Evolutionary conservation across 2,329 filamentous ascomycete genomes (phyloP), one percentile per base, ranked within the genome.

Genomic region (Phoma sp.): DNA sequence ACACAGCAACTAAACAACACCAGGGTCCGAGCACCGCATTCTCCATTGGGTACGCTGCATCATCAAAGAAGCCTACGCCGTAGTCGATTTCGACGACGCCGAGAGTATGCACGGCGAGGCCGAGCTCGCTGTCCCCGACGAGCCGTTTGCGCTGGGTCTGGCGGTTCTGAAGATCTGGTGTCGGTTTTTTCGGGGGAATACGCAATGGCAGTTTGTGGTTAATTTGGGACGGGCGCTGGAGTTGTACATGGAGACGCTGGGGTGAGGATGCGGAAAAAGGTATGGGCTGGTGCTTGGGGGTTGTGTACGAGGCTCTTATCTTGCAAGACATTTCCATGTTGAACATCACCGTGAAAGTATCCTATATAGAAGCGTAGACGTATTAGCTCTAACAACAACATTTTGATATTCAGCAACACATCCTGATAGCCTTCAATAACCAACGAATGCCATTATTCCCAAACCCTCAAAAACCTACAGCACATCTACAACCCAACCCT

Each of bases 171-270:
- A 72, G 21, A 80, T 81, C 8, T 81, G 79, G 79, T 74, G 75
- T 13, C 75, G 79, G 5, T 80, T 81, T 58, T 81, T 81, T 61
- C 74, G 76, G 32, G 77, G 78, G 6, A 81, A 81, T 21, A 80
- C 78, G 0, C 78, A 81, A 50, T 81, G 79, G 79, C 75, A 74
- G 0, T 80, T 81, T 47, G 80, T 81, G 36, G 80, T 81, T 15
- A 76, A 80, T 2, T 72, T 81, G 0, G 79, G 79, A 0, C 49
- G 68, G 12, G 78, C 78, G 29, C 48, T 81, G 17, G 75, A 78
- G 44, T 62, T 55, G 4, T 55, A 46, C 22, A 55, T 47, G 43
- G 43, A 39, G 13, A 22, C 35, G 4, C 15, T 50, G 17, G 22
- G 2, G 6, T 39, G 22, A 44, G 13, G 39, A 4, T 17, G 32